Conservation (phyloP, 352 stramenopile species). For the Phytophthora colocasiae region DNA sequence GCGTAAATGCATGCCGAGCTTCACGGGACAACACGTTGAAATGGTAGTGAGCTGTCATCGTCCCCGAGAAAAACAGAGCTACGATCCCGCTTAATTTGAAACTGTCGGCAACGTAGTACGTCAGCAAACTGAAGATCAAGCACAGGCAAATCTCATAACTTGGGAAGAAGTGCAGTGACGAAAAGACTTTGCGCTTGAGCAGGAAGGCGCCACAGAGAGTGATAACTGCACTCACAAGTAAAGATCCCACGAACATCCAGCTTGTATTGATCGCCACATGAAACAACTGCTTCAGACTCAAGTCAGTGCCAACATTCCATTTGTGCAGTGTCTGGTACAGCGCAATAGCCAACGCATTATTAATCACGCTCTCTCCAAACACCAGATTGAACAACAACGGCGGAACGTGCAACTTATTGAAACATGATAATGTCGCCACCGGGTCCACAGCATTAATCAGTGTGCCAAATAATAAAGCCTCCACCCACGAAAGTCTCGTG, state of each 20-base stretch:
- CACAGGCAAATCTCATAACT: slow-evolving; percentile 88
- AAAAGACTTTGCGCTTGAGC: slow-evolving; percentile 80
- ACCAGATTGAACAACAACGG: slow-evolving; percentile 95
- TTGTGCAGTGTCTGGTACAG: slow-evolving; percentile 93
- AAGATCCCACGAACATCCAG: slow-evolving; percentile 79
- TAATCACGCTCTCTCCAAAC: slow-evolving; percentile 96
- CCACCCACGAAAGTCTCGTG: slow-evolving; percentile 87
- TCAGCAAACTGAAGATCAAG: slow-evolving; percentile 86
- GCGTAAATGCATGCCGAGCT: slow-evolving; percentile 82
- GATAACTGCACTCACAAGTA: slow-evolving; percentile 76
- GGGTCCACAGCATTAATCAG: slow-evolving; percentile 95
- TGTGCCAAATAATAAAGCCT: slow-evolving; percentile 92
- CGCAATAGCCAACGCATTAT: slow-evolving; percentile 94
- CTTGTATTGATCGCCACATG: slow-evolving; percentile 68
- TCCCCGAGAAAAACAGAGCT: slow-evolving; percentile 93
- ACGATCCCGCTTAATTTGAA: slow-evolving; percentile 93
- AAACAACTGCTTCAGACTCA: slow-evolving; percentile 70
- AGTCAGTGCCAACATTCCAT: slow-evolving; percentile 80
- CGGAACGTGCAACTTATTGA: slow-evolving; percentile 89
- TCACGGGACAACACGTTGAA: slow-evolving; percentile 85
- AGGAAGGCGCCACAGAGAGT: slow-evolving; percentile 79
- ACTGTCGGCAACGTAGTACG: slow-evolving; percentile 82
- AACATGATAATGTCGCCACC: slow-evolving; percentile 94
- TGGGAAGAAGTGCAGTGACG: slow-evolving; percentile 77
- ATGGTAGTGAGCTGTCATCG: slow-evolving; percentile 89